Evolutionary conservation across 495 filamentous ascomycete species (phyloP).

Genomic region (Trichoderma erinaceum): DNA sequence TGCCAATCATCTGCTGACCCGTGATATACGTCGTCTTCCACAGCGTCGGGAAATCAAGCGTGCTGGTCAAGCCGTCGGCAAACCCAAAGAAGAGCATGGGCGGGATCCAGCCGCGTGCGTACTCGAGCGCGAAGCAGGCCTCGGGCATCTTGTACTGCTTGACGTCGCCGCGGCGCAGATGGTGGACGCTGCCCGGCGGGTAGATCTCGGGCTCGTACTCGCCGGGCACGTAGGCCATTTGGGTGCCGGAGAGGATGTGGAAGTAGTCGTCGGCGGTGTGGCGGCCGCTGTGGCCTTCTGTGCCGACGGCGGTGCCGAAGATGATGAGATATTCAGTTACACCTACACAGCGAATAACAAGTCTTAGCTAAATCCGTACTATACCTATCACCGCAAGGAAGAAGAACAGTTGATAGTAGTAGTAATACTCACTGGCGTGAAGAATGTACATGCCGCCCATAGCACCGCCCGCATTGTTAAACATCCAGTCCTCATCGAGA

Average conservation of each 20-base stretch:
- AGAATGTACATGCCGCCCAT: slow-evolving; percentile 90
- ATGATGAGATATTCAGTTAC: slow-evolving; percentile 78
- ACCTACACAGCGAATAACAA: too few relatives aligned
- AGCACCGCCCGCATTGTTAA: slow-evolving; percentile 75
- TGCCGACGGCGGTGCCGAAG: slow-evolving; percentile 80
- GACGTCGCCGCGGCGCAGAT: slow-evolving; percentile 65
- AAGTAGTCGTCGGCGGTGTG: slow-evolving; percentile 92
- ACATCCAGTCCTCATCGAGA: slow-evolving; percentile 53
- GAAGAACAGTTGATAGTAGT: too few relatives aligned
- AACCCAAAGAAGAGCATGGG: slow-evolving; percentile 85
- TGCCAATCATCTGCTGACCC: slow-evolving; percentile 62
- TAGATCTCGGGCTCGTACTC: slow-evolving; percentile 67
- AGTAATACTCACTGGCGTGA: too few relatives aligned
- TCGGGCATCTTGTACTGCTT: slow-evolving; percentile 84
- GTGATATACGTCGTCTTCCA: slow-evolving; percentile 70
- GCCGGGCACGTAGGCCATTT: slow-evolving; percentile 66
- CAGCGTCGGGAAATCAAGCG: slow-evolving; percentile 69
- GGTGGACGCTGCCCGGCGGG: slow-evolving; percentile 68
- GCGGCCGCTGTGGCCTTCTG: slow-evolving; percentile 78
- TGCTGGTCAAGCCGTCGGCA: slow-evolving; percentile 69
- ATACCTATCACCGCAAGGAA: too few relatives aligned
- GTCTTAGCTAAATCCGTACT: too few relatives aligned
- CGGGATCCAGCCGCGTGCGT: slow-evolving; percentile 85
- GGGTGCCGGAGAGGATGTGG: slow-evolving; percentile 72
- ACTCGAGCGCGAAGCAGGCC: slow-evolving; percentile 79